Evolutionary conservation across 2,329 filamentous ascomycete genomes (phyloP), one percentile per base, ranked within the genome.

Genomic region (Colletotrichum echinochloae): DNA sequence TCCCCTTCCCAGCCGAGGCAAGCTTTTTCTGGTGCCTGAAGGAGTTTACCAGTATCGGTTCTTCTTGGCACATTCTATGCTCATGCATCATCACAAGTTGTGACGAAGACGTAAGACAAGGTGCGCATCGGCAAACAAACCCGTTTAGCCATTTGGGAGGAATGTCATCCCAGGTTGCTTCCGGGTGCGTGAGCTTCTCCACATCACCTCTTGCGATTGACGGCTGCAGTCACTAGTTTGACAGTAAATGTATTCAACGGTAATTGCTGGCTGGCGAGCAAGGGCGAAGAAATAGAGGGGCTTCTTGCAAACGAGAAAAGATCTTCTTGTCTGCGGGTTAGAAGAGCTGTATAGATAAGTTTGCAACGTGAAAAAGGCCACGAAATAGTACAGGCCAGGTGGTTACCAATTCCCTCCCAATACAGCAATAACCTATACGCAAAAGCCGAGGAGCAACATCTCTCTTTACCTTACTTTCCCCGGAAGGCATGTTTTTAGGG

Each of bases 91-190:
- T 23, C 39, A 30, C 16, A 26, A 20, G 6, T 20, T 20, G 16
- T 28, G 54, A 12, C 26, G 48, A 44, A 28, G 16, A 39, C 7
- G 6, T 9, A 55, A 55, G 26, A 26, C 48, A 35, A 66, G 37
- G 39, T 46, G 3, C 30, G 35, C 28, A 41, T 5, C 49, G 20
- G 18, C 35, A 52, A 20, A 23, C 35, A 52, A 20, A 23, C 3
- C 28, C n/a, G 16, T 54, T 54, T n/a, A 18, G 44, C 12, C 28
- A 16, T 7, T 26, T 37, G 56, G 1, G 6, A 59, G 52, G 39
- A 63, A 63, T 63, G 57, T 18, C 51, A 57, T 23, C 49, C n/a
- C 39, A 67, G 28, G 18, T n/a, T 20, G 35, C n/a, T 61, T 39
- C 30, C 30, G 16, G 9, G 23, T 44, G n/a, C 26, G 26, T 37